Base-by-base conservation (phyloP, 306 rosid genomes). In the Cucurbita ficifolia region DNA sequence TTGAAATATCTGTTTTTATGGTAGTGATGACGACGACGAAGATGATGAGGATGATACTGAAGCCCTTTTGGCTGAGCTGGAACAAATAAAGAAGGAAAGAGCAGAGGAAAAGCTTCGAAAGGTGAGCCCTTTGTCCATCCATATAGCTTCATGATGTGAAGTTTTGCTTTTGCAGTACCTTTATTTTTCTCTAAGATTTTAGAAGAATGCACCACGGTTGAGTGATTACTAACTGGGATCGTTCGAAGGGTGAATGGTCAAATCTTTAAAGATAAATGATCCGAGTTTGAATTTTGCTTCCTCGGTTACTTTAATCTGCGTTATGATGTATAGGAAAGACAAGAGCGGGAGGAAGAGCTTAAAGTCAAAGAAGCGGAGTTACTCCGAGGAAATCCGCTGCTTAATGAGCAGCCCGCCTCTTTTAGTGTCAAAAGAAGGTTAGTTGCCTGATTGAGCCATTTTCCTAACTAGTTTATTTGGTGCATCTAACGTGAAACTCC, bases 81-180 rank as follows among this genome's bases (percentile, higher is more conserved):
- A 91, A 86, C 99, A 89, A 79, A 94, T 94, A 81, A 94, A 85
- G 86, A 91, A 88, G 85, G 99, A 94, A 82, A 86, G 97, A 79
- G 96, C 90, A 10, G 96, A 94, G 87, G 97, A 94, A 85, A 91
- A 86, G 87, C 87, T 84, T 6, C 87, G 89, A 13, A 88, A 84
- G 96, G 99, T 89, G 83, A 82, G 83, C 10, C 22, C 8, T 70
- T 77, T 8, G 38, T 17, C 8, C 6, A 36, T 17, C 48, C 45
- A 33, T 19, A 43, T 52, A 40, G 51, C 8, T 22, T 43, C 12
- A 13, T 48, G 35, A 70, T 70, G 24, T 68, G 73, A 14, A 48
- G 8, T 69, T 24, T 43, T 69, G 74, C 21, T 69, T 29, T 29
- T 69, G 42, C 13, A 22, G 13, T 2, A 40, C 38, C 73, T 12